These are phyloP conservation scores for Ophiostoma sp. DNA, from an alignment of 2,329 filamentous ascomycete species.

Conservation along the genomic window DNA sequence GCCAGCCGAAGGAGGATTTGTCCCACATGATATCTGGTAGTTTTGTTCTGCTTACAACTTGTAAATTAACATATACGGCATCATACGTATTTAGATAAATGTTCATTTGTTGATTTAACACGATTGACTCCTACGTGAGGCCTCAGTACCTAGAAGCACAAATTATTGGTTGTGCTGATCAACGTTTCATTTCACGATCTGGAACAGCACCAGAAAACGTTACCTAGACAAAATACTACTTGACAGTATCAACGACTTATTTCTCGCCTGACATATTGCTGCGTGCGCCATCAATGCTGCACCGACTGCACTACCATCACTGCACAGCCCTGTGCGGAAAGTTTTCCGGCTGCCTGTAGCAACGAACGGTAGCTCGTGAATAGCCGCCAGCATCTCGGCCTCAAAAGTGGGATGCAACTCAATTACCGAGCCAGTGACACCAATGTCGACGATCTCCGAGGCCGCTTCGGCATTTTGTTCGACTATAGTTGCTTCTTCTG, in stretches of 20 bases:
- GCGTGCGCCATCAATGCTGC: slow-evolving; percentile 90
- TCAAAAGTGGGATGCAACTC: slow-evolving; percentile 94
- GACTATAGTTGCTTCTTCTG: background rate
- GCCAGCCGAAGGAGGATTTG: background rate
- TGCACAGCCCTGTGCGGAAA: slow-evolving; percentile 84
- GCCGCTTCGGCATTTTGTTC: background rate
- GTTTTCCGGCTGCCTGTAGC: slow-evolving; percentile 69
- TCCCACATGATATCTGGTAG: background rate
- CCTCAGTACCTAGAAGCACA: too few species aligned
- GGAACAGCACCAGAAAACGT: too few species aligned
- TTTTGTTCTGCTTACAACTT: background rate
- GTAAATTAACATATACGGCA: too few species aligned
- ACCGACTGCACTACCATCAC: slow-evolving; percentile 88
- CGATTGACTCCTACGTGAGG: too few species aligned
- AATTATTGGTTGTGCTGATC: too few species aligned
- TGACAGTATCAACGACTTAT: too few species aligned
- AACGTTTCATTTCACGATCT: too few species aligned
- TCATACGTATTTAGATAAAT: too few species aligned
- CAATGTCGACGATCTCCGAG: slow-evolving; percentile 59
- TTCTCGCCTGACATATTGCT: background rate
- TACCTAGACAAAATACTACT: too few species aligned
- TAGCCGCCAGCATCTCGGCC: slow-evolving; percentile 75
- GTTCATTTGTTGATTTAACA: too few species aligned
- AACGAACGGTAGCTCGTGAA: slow-evolving; percentile 69
- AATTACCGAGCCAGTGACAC: slow-evolving; percentile 86